Percentiles rank a stretch among this genome's conserved stretches.
These are phyloP conservation scores for Parastagonospora avenae DNA, from an alignment of 2,329 filamentous ascomycete genomes.

Conservation along the genomic window DNA sequence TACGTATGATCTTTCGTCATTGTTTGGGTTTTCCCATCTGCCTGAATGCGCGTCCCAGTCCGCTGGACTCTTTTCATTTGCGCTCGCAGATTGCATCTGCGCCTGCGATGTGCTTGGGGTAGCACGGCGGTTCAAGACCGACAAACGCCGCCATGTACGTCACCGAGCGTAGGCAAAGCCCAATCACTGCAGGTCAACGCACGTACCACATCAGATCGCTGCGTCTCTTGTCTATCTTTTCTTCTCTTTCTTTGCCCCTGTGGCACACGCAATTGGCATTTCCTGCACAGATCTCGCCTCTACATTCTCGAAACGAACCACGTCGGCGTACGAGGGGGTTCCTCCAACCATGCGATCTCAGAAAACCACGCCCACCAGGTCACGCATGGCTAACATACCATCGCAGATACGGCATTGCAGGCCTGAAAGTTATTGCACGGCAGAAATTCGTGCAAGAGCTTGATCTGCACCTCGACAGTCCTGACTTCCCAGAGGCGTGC, in stretches of 20 bases:
- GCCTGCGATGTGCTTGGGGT: constrained; percentile 21
- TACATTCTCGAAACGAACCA: constrained; percentile 20
- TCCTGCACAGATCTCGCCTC: constrained; percentile 5
- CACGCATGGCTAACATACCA: constrained; percentile 27
- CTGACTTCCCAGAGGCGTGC: constrained; percentile 55
- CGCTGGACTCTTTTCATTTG: constrained; percentile 9
- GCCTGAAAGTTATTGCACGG: constrained; percentile 53
- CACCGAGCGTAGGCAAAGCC: constrained; percentile 22
- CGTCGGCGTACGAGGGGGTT: constrained; percentile 22
- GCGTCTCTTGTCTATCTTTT: constrained; percentile 2
- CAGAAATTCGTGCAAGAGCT: constrained; percentile 55
- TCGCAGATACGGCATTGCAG: constrained; percentile 53
- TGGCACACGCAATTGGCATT: constrained; percentile 23
- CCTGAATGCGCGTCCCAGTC: constrained; percentile 17
- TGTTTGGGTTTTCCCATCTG: constrained; percentile 13
- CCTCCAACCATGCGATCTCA: constrained; percentile 9
- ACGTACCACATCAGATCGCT: constrained; percentile 13
- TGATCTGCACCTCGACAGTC: constrained; percentile 50
- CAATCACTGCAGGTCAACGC: constrained; percentile 25
- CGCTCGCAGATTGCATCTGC: constrained; percentile 16
- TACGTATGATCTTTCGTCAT: constrained; percentile 34
- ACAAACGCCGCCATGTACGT: constrained; percentile 39
- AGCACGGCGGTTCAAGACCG: constrained; percentile 28
- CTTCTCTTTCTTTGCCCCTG: constrained; percentile 8
- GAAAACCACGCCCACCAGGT: constrained; percentile 6